phyloP scores from a whole-genome alignment of 257 asterid species.

The Solanum habrochaites region DNA sequence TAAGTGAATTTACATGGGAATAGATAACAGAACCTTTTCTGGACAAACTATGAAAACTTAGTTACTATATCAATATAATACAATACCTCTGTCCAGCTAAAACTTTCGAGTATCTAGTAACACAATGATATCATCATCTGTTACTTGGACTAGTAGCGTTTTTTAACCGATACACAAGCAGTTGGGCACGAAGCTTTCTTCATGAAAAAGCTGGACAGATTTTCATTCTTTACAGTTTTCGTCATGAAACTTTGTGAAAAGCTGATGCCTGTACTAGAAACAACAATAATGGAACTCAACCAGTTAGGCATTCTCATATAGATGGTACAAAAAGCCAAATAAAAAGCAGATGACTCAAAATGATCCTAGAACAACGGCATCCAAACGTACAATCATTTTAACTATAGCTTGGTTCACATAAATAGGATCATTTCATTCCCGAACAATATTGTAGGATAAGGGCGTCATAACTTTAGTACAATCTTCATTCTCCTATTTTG shows the following conservation, averaged over 20 bases:
- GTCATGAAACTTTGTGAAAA: not conserved
- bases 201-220: not conserved
- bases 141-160: not conserved
- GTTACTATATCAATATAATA: not conserved
- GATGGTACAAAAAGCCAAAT: not conserved
- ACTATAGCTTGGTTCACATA: not conserved
- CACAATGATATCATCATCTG: not conserved
- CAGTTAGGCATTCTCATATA: not conserved
- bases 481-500: not conserved
- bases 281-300: not conserved
- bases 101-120: not conserved
- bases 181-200: not conserved
- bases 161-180: not conserved
- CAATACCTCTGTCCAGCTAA: not conserved
- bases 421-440: not conserved
- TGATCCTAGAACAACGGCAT: not conserved
- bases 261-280: not conserved
- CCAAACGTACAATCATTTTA: not conserved
- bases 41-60: not conserved
- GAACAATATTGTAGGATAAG: not conserved
- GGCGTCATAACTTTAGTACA: not conserved
- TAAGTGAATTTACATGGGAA: not conserved
- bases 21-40: not conserved
- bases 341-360: not conserved
- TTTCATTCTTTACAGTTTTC: not conserved